A percentile compares a stretch with the other conserved stretches of the same genome.
phyloP scores from a whole-genome alignment of 768 basidiomycete genomes.

The Serendipita sp. region DNA sequence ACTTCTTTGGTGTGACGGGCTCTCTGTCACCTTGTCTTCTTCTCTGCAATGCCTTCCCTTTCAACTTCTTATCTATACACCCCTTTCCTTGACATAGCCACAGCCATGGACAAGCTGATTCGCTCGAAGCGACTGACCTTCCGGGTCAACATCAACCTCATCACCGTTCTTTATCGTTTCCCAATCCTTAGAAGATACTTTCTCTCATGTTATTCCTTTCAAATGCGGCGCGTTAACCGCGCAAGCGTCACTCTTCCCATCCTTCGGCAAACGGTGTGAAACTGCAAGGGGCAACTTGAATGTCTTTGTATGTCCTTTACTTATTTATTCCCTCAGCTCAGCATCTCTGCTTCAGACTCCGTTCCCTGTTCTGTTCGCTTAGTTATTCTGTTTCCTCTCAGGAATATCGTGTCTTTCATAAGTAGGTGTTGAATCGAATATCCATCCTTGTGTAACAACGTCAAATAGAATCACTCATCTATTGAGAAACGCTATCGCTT shows the following conservation, averaged over 20 bases:
- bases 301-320: not conserved
- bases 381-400: not conserved
- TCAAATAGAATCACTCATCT: not conserved
- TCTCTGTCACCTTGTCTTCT: not conserved
- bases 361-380: conserved; percentile 6
- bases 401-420: not conserved
- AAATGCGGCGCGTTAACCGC: not conserved
- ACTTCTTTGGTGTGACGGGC: conserved; percentile 45
- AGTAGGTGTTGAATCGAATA: not conserved
- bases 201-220: not conserved
- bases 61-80: no score
- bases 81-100: no score
- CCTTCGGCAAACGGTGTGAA: no score
- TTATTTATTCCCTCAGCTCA: not conserved
- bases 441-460: conserved; percentile 7
- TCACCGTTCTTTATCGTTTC: not conserved
- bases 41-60: no score
- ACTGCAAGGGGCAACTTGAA: no score
- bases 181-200: not conserved
- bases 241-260: not conserved
- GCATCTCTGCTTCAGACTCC: not conserved
- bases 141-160: not conserved
- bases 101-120: no score
- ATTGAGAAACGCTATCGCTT: conserved; percentile 21
- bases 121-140: not conserved